Evolutionary conservation across 768 basidiomycete genomes (phyloP), one percentile per base, ranked within the genome.

Genomic region (Leccinum variicolor): DNA sequence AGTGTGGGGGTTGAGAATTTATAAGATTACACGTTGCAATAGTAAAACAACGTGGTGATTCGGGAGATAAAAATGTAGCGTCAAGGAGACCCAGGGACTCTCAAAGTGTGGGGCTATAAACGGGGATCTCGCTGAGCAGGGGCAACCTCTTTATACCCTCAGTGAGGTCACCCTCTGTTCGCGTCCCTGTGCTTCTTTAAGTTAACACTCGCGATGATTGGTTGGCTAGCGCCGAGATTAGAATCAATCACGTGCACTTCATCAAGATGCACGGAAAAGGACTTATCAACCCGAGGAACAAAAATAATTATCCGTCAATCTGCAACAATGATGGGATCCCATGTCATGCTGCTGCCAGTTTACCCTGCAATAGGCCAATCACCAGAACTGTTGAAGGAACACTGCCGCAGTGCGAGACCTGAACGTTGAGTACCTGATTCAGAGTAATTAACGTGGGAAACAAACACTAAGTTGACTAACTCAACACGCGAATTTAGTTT

Each of bases 11-110:
- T 6, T 31, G 53, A n/a, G 50, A 3, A n/a, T 50, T 57, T 57
- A 58, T 63, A 51, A 25, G 17, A 50, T 31, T 50, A 50, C 46
- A 55, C 53, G 53, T 51, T 33, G 57, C 33, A 55, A 55, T 48
- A 45, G 28, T 39, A 46, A 15, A 23, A 49, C 50, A 56, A 54
- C 49, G 57, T 48, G 54, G 49, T 45, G 21, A n/a, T 7, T 13
- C 14, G 50, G 52, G n/a, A 39, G 10, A 29, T 48, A 23, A 28
- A 26, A 21, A 21, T 25, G 2, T 7, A 25, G 31, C 1, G 36
- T 55, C 54, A 54, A 46, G 3, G 31, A 13, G 13, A 31, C 31
- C 31, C 31, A 31, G 31, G 31, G 31, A 31, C 31, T 31, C 10
- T 31, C 31, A 33, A 33, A 33, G 31, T 33, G 13, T 23, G 23